phyloP scores from a whole-genome alignment of 2,329 filamentous ascomycete genomes.

The Apiospora marii region DNA sequence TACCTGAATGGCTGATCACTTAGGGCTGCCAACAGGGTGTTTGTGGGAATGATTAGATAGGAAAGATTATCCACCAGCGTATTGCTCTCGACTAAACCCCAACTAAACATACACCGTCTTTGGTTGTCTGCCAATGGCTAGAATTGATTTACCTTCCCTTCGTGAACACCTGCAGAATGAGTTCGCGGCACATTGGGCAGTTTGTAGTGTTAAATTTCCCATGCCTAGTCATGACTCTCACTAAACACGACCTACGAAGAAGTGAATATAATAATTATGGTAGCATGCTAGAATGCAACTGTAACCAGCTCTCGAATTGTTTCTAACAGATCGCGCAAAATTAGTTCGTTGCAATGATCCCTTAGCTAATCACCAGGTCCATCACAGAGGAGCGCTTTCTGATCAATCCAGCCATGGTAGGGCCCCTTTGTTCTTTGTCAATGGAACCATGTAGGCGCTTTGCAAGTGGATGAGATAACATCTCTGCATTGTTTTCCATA shows the following conservation, averaged over 20 bases:
- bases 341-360: no score
- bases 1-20: no score
- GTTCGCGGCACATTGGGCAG: not conserved
- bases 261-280: not conserved
- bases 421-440: not conserved
- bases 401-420: not conserved
- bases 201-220: not conserved
- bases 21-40: no score
- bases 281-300: not conserved
- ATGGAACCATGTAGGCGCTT: not conserved
- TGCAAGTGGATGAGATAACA: not conserved
- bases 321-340: no score
- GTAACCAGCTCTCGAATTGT: not conserved
- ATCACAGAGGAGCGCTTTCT: not conserved
- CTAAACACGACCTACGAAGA: not conserved
- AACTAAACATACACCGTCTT: not conserved
- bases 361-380: not conserved
- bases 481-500: not conserved
- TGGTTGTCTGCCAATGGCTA: not conserved
- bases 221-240: not conserved
- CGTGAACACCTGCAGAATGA: not conserved
- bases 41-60: no score
- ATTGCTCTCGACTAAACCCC: not conserved
- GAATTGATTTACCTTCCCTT: not conserved
- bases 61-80: not conserved